These are phyloP conservation scores for Solanum ahanhuiri DNA, from an alignment of 257 asterid genomes.

Conservation along the genomic window DNA sequence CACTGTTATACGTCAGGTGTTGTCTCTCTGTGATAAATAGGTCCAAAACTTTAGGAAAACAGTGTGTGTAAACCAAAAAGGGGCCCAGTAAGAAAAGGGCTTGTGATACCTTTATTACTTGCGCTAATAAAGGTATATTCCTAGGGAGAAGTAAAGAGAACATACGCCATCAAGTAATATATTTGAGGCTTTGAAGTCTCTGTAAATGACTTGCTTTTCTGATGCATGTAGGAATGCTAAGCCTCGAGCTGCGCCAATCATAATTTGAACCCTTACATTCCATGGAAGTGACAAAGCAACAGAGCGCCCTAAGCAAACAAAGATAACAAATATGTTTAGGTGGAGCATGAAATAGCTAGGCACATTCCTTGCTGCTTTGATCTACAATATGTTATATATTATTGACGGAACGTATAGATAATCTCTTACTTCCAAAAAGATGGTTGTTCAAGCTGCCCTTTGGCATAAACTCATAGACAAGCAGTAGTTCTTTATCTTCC, in stretches of 20 bases:
- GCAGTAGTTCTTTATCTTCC: background rate
- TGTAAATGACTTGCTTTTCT: background rate
- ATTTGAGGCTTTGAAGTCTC: background rate
- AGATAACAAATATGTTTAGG: background rate
- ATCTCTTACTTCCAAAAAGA: background rate
- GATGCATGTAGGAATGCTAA: background rate
- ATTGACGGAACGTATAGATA: background rate
- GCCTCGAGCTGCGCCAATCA: background rate
- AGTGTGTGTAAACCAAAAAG: background rate
- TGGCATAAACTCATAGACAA: background rate
- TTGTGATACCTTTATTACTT: background rate
- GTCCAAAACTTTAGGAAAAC: background rate
- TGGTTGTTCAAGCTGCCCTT: background rate
- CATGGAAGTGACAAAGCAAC: background rate
- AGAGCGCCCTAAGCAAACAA: background rate
- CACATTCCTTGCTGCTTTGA: background rate
- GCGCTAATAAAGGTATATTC: background rate
- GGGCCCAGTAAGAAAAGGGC: background rate
- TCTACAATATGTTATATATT: background rate
- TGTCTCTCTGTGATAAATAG: background rate
- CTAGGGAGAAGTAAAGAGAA: background rate
- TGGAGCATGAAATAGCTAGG: background rate
- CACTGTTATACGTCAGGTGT: background rate
- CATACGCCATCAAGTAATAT: background rate
- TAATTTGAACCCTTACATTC: background rate